These are phyloP conservation scores for button mushroom (Agaricus bisporus) DNA, from an alignment of 768 basidiomycete species.

Conservation along the genomic window DNA sequence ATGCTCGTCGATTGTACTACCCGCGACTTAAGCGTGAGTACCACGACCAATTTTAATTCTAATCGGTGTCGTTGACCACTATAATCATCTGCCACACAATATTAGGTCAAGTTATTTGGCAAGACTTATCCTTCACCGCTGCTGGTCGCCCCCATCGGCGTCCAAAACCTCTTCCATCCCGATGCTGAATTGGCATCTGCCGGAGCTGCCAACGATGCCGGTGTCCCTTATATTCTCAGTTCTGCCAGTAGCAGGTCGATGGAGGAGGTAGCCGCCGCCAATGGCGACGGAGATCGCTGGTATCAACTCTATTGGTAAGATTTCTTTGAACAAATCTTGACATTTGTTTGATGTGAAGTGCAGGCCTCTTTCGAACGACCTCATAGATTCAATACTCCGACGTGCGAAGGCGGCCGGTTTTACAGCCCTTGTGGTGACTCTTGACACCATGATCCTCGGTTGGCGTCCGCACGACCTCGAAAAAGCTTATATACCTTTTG, in stretches of 20 bases:
- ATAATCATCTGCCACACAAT: neutral
- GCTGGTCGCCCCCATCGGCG: conserved; percentile 70
- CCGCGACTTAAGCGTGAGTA: conserved; percentile 52
- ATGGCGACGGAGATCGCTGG: conserved; percentile 65
- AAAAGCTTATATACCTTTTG: conserved; percentile 59
- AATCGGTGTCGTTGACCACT: neutral
- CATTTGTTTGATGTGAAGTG: neutral
- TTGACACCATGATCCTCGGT: conserved; percentile 68
- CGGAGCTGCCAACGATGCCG: conserved; percentile 53
- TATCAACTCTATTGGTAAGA: conserved; percentile 76
- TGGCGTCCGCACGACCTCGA: conserved; percentile 76
- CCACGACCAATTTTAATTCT: neutral
- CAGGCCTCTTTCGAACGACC: conserved; percentile 58
- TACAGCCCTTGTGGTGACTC: conserved; percentile 68
- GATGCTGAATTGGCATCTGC: conserved; percentile 72
- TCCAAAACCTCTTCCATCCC: conserved; percentile 66
- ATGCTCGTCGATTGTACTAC: conserved; percentile 62
- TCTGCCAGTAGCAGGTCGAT: conserved; percentile 68
- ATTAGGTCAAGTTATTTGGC: conserved; percentile 74
- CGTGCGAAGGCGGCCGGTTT: conserved; percentile 65
- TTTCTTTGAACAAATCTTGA: neutral
- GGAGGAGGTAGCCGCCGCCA: conserved; percentile 72
- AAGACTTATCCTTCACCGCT: conserved; percentile 55
- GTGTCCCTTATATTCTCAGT: conserved; percentile 69
- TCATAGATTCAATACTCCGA: conserved; percentile 57